Conservation (phyloP, 2,329 filamentous ascomycete species). For the Fusarium heterosporum region DNA sequence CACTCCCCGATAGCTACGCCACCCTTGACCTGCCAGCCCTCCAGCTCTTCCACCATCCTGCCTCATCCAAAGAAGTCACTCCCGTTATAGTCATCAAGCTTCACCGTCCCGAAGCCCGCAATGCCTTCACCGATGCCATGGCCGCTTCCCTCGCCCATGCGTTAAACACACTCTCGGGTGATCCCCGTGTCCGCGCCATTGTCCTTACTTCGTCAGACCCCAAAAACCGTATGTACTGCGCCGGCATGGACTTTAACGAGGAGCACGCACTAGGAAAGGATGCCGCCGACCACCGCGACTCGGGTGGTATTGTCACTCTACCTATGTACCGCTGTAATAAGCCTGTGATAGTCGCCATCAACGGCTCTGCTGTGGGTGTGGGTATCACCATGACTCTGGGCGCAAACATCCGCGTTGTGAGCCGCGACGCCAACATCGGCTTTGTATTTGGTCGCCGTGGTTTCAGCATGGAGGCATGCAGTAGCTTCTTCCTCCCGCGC, state of each 20-base stretch:
- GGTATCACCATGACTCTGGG: slow-evolving; percentile 72
- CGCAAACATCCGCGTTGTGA: slow-evolving; percentile 65
- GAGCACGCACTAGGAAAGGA: slow-evolving; percentile 43
- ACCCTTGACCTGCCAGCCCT: slow-evolving; percentile 58
- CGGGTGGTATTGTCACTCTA: slow-evolving; percentile 65
- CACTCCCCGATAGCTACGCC: slow-evolving; percentile 55
- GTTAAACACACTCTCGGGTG: slow-evolving; percentile 62
- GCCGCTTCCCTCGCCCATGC: slow-evolving; percentile 68
- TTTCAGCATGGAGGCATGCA: slow-evolving; percentile 78
- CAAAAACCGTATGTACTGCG: slow-evolving; percentile 65
- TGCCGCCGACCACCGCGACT: slow-evolving; percentile 57
- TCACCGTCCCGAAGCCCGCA: slow-evolving; percentile 72
- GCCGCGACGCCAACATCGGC: slow-evolving; percentile 72
- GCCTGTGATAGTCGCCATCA: slow-evolving; percentile 69
- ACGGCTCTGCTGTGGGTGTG: slow-evolving; percentile 69
- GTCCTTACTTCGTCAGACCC: slow-evolving; percentile 66
- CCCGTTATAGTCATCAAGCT: slow-evolving; percentile 71
- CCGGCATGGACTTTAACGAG: slow-evolving; percentile 66
- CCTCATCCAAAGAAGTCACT: slow-evolving; percentile 65
- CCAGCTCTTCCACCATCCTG: slow-evolving; percentile 62
- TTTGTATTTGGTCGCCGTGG: slow-evolving; percentile 80
- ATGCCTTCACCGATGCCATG: slow-evolving; percentile 77
- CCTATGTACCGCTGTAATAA: slow-evolving; percentile 69
- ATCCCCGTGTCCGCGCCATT: slow-evolving; percentile 66
- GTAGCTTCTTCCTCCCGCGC: slow-evolving; percentile 77